A percentile compares a stretch with the other conserved stretches of the same genome.
phyloP scores from a whole-genome alignment of 192 early-diverging fungal species.

The Haplosporangium gracile region DNA sequence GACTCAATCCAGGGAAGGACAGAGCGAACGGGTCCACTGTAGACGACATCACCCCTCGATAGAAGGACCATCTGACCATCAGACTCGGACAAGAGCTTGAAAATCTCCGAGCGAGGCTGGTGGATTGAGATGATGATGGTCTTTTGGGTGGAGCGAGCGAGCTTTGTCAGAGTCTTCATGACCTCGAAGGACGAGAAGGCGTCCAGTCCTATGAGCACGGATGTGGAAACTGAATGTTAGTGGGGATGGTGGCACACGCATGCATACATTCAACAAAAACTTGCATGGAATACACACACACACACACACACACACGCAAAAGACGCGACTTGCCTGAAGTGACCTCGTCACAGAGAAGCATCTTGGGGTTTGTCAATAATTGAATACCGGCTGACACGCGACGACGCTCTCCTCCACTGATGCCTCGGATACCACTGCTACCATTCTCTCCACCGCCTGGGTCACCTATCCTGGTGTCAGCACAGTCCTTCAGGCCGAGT shows the following conservation, averaged over 20 bases:
- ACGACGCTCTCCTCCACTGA: constrained; percentile 83
- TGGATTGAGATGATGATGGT: constrained; percentile 91
- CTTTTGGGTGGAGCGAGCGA: constrained; percentile 58
- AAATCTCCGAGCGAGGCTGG: constrained; percentile 88
- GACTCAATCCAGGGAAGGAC: constrained; percentile 49
- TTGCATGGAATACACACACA: neutral
- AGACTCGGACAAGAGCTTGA: constrained; percentile 70
- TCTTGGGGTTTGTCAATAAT: constrained; percentile 73
- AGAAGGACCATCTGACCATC: constrained; percentile 54
- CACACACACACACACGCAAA: neutral
- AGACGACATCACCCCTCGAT: constrained; percentile 47
- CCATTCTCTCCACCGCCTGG: constrained; percentile 57
- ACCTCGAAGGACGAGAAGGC: constrained; percentile 55
- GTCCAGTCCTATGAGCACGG: constrained; percentile 29
- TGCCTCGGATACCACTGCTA: constrained; percentile 68
- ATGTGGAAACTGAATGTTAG: neutral
- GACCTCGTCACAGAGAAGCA: constrained; percentile 81
- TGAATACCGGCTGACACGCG: constrained; percentile 81
- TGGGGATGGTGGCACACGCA: neutral
- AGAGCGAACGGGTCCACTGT: constrained; percentile 48
- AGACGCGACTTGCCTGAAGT: constrained; percentile 66
- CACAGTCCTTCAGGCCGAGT: constrained; percentile 76
- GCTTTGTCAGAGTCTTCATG: constrained; percentile 52
- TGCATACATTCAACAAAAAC: neutral
- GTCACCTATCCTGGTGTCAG: constrained; percentile 76